Base-by-base conservation (phyloP, 768 basidiomycete species). In the Chalciporus chontae region DNA sequence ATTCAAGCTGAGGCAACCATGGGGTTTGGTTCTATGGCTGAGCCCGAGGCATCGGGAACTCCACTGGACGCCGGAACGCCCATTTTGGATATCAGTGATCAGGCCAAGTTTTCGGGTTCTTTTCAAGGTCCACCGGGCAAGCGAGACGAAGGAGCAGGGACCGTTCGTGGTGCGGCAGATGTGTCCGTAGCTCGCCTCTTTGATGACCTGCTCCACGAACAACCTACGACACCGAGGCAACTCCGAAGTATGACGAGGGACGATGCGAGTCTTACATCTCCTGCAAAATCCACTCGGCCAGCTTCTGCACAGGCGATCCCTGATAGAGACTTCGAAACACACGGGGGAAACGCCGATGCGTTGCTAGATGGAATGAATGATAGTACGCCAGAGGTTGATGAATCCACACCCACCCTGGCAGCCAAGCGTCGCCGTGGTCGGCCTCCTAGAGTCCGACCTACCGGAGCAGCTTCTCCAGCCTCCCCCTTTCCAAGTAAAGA, bases 401-500 rank as follows among this genome's bases (percentile, higher is more conserved):
- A 45, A 11, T 29, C 5, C n/a, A 38, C 43, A 5, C 24, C 54
- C 14, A 39, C 42, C 26, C 19, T 57, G 2, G 44, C 51, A 37
- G 40, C 24, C 55, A 76, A 75, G 45, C 69, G 65, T 40, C 67
- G 61, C 18, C 65, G 69, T 41, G 66, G 64, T 26, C 71, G 68
- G 3, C 64, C 62, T 37, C 51, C 68, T 8, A 62, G 71, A 39
- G 50, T 52, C 13, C 61, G 63, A 37, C 50, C 45, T 2, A 50
- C 56, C 19, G 59, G 54, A 42, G 40, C 47, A 23, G 15, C 21
- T 8, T 34, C 41, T 21, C 36, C 29, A 26, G 17, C 45, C 6
- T 48, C 37, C 29, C 19, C 53, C 32, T 32, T 49, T 40, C 21
- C 43, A 26, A 48, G 43, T 3, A 27, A 40, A 41, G 43, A 46